Evolutionary conservation across 108 stramenopile species (phyloP).

Genomic region (Fragilaria radians): DNA sequence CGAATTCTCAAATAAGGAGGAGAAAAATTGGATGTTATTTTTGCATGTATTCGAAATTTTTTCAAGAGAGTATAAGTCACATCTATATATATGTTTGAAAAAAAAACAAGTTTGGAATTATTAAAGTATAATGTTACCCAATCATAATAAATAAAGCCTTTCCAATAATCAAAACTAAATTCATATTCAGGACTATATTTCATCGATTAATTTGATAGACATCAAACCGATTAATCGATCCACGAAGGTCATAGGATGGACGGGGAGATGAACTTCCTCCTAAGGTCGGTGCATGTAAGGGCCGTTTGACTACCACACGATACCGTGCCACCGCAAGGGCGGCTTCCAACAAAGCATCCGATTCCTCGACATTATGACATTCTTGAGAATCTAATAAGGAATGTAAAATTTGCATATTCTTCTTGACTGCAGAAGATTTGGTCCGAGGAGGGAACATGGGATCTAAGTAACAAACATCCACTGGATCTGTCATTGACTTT

Average conservation of each 20-base stretch:
- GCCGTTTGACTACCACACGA: conserved; percentile 79
- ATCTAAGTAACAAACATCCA: conserved; percentile 71
- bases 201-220: conserved; percentile 40
- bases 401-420: conserved; percentile 80
- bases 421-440: conserved; percentile 71
- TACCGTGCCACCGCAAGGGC: conserved; percentile 33
- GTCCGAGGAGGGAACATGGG: conserved; percentile 84
- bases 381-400: conserved; percentile 46
- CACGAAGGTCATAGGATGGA: conserved; percentile 61
- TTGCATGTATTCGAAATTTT: too few species aligned
- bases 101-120: too few species aligned
- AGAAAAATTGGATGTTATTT: too few species aligned
- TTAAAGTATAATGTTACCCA: too few species aligned
- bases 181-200: background rate
- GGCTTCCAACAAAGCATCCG: conserved; percentile 34
- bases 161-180: background rate
- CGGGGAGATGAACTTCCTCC: conserved; percentile 21
- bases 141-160: too few species aligned
- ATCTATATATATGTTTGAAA: too few species aligned
- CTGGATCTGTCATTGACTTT: background rate
- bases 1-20: background rate
- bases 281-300: conserved; percentile 52
- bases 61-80: too few species aligned
- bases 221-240: conserved; percentile 76
- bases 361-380: conserved; percentile 15